Evolutionary conservation across 805 yeast species (phyloP), one percentile per base, ranked within the genome.

Genomic region (Saccharomycopsis fibuligera): DNA sequence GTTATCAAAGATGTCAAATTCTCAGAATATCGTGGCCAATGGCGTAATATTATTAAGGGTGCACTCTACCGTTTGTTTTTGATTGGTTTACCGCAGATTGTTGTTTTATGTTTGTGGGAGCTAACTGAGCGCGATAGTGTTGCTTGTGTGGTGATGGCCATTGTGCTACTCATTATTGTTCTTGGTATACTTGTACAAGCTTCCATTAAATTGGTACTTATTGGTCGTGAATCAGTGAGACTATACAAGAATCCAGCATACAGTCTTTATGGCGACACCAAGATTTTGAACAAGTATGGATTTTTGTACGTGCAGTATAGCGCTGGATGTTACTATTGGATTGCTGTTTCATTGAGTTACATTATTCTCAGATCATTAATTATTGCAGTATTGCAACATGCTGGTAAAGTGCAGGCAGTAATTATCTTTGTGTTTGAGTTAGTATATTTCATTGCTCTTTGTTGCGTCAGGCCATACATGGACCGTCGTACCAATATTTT

Each of bases 401-500:
- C 78, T 30, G 98, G 99, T 53, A 85, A 83, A 58, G 82, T 75
- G 4, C 96, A 86, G 62, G 86, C 96, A 1, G 74, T 87, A 54
- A 69, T 85, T 44, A 74, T 90, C 6, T 85, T 91, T 59, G 80
- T 73, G 16, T 70, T 86, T 53, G 98, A 93, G 63, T 68, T 91
- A 46, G 57, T 76, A 21, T 89, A 83, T 66, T 79, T 86, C 54
- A 74, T 75, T 31, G 70, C 72, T 0, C 58, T 89, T 24, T 81
- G 89, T 60, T 76, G 78, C 75, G 68, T 75, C 49, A 78, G 93
- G 65, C 99, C 99, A 9, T 93, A 78, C 65, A 81, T 93, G 90
- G 97, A 93, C 68, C 88, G 84, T 66, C 76, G 95, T 68, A 90
- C 98, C 30, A 93, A 93, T 59, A 82, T 79, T n/a, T 86, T 89